phyloP scores from a whole-genome alignment of 192 early-diverging fungal genomes.

The Umbelopsis sp. region DNA sequence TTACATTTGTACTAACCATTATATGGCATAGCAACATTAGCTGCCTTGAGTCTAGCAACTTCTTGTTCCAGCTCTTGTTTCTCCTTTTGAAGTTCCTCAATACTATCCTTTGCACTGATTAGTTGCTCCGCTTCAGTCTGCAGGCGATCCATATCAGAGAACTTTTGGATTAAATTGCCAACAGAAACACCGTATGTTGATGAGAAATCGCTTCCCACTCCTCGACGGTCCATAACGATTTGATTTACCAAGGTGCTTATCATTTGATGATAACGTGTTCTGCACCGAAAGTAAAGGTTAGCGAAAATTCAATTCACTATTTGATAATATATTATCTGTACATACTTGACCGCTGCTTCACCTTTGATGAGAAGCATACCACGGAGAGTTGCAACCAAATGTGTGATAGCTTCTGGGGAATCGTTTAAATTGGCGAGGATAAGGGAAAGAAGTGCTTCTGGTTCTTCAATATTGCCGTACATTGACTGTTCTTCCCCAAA shows the following conservation, averaged over 20 bases:
- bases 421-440: constrained; percentile 65
- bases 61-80: constrained; percentile 63
- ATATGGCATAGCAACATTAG: constrained; percentile 19
- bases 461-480: constrained; percentile 66
- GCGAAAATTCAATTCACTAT: neutral
- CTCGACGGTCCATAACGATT: constrained; percentile 74
- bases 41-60: constrained; percentile 57
- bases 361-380: constrained; percentile 72
- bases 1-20: neutral
- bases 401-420: constrained; percentile 60
- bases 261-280: constrained; percentile 73
- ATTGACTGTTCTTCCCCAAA: constrained; percentile 54
- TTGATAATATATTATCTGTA: constrained; percentile 26
- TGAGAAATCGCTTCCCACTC: constrained; percentile 56
- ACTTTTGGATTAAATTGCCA: constrained; percentile 67
- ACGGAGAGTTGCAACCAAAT: constrained; percentile 68
- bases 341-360: constrained; percentile 64
- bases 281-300: constrained; percentile 28
- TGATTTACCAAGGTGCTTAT: constrained; percentile 75
- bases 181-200: constrained; percentile 67
- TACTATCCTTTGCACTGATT: constrained; percentile 54
- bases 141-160: constrained; percentile 73
- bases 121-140: constrained; percentile 61
- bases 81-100: constrained; percentile 58
- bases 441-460: constrained; percentile 67